Base-by-base conservation (phyloP, 768 basidiomycete genomes). In the Stropharia rugosoannulata region DNA sequence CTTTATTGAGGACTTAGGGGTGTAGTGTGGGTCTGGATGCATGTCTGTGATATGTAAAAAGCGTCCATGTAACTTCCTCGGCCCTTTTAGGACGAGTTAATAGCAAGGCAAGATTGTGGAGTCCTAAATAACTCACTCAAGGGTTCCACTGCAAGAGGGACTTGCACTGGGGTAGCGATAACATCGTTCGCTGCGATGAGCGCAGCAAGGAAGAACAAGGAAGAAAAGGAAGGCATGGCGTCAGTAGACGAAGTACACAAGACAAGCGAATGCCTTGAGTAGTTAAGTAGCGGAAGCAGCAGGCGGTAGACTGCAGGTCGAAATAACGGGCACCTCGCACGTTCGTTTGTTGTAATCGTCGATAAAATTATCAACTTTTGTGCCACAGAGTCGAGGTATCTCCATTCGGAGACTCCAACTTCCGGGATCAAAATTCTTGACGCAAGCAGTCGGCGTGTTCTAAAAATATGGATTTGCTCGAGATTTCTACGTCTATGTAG, bases 31-130 rank as follows among this genome's bases (percentile, higher is more conserved):
- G 70, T 93, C 91, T 35, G 90, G 90, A 64, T 94, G 92, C 55
- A 93, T 82, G 69, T 94, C 92, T 18, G 89, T 90, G 59, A 93
- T 84, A 58, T 92, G 90, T 22, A 93, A 68, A 70, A 92, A 93
- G 44, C 89, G 81, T 9, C 89, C 88, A 54, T 82, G 81, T 16
- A 89, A 74, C 65, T 79, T 83, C 55, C 70, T 78, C 40, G 74
- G 74, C 54, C 71, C 76, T 78, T 66, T 64, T 62, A 51, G 9
- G 39, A 52, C 45, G 37, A 57, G 11, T 35, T 48, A 48, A 52
- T 49, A 46, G 16, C 55, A 36, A 49, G 53, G 52, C 53, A 11
- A 48, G 48, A 44, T 18, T 32, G 29, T 1, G 40, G 25, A 15
- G 15, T 22, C 11, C 18, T 27, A 13, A 27, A 18, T 46, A 46